Evolutionary conservation across 352 stramenopile species (phyloP).

Genomic region (Phytophthora agathidicida): DNA sequence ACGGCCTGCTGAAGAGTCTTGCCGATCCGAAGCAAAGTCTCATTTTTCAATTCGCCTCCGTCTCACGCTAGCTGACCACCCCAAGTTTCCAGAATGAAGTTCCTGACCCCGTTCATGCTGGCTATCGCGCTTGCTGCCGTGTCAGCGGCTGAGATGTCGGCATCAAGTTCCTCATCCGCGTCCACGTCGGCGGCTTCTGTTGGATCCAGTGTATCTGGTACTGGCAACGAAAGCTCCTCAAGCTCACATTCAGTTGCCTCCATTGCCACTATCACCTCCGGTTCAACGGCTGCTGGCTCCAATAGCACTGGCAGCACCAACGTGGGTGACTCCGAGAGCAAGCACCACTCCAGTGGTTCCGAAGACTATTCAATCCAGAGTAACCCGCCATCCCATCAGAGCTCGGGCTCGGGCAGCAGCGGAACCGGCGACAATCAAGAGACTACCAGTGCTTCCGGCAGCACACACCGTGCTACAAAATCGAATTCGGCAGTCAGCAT

Average conservation of each 20-base stretch:
- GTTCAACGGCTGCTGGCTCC: background rate
- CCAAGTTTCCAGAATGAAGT: conserved; percentile 36
- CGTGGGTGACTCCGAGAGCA: conserved; percentile 11
- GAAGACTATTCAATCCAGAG: conserved; percentile 19
- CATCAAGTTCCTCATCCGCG: background rate
- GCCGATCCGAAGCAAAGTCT: background rate
- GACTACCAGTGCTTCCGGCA: background rate
- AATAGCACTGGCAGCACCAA: conserved; percentile 2
- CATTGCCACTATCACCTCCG: background rate
- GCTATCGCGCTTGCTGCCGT: conserved; percentile 24
- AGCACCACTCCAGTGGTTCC: conserved; percentile 4
- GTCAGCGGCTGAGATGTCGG: conserved; percentile 6
- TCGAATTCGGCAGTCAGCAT: conserved; percentile 22
- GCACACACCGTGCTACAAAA: background rate
- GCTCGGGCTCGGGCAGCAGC: conserved; percentile 14
- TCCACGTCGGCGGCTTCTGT: conserved; percentile 9
- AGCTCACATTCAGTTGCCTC: background rate
- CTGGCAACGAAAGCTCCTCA: background rate
- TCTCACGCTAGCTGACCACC: background rate
- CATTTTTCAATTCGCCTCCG: conserved; percentile 31
- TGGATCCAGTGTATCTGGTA: conserved; percentile 2
- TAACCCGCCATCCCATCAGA: background rate
- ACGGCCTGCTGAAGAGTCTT: conserved; percentile 8
- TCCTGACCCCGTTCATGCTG: conserved; percentile 35
- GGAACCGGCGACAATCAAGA: background rate